A percentile compares a stretch with the other conserved stretches of the same genome.
These are phyloP conservation scores for Choiromyces venosus DNA, from an alignment of 495 filamentous ascomycete species.

Conservation along the genomic window DNA sequence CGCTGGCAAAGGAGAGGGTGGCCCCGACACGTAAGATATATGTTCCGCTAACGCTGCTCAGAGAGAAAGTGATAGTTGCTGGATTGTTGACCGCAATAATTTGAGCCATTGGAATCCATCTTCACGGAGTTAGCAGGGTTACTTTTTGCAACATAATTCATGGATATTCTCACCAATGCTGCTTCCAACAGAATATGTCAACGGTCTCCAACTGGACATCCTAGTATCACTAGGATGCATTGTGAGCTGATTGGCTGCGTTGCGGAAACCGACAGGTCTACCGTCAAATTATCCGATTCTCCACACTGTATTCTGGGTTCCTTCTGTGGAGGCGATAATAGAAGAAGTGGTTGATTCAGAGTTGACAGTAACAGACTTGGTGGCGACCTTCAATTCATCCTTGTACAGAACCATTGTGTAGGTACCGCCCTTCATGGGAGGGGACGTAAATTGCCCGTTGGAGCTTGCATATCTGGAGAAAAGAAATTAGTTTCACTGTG, in stretches of 20 bases:
- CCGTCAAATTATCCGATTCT: conserved; percentile 62
- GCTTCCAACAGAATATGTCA: conserved; percentile 57
- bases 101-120: conserved; percentile 39
- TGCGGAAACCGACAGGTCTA: conserved; percentile 60
- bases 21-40: conserved; percentile 54
- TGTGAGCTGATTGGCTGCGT: conserved; percentile 58
- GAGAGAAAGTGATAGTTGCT: conserved; percentile 57
- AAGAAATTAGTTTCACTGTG: no score
- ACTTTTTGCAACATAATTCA: no score
- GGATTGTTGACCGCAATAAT: conserved; percentile 52
- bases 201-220: conserved; percentile 56
- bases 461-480: conserved; percentile 10
- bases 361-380: conserved; percentile 50
- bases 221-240: conserved; percentile 63
- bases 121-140: not conserved
- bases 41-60: conserved; percentile 46
- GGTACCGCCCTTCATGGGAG: conserved; percentile 62
- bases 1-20: conserved; percentile 57
- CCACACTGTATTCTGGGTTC: conserved; percentile 50
- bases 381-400: conserved; percentile 56
- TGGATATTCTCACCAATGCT: conserved; percentile 32
- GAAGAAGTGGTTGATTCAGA: conserved; percentile 52
- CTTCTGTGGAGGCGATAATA: conserved; percentile 52
- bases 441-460: conserved; percentile 54
- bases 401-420: conserved; percentile 66